These are phyloP conservation scores for Cercospora sp. DNA, from an alignment of 2,329 filamentous ascomycete genomes.

Conservation along the genomic window DNA sequence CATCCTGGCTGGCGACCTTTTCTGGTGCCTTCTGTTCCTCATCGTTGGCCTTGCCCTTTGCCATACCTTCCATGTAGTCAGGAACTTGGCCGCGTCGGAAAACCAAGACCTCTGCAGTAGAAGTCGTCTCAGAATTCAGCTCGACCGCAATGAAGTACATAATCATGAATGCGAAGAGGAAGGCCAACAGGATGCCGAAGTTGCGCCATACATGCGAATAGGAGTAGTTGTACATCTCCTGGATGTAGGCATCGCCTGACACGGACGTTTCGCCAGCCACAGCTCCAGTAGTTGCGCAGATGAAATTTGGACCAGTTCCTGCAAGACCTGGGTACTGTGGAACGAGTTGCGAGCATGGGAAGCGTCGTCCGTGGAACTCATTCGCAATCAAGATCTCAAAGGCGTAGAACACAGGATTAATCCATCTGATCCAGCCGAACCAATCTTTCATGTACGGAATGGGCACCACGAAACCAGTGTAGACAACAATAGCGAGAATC, in stretches of 20 bases:
- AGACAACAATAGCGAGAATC: constrained; percentile 61
- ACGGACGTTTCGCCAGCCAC: constrained; percentile 43
- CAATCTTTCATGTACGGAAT: constrained; percentile 52
- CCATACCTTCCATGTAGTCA: constrained; percentile 39
- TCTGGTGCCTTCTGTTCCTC: constrained; percentile 39
- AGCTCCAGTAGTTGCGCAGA: constrained; percentile 44
- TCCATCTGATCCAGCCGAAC: constrained; percentile 50
- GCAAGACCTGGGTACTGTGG: constrained; percentile 40
- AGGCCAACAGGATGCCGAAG: constrained; percentile 65
- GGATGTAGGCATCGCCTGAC: constrained; percentile 42
- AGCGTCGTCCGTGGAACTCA: constrained; percentile 47
- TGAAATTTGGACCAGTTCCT: constrained; percentile 33
- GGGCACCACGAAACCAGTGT: constrained; percentile 52
- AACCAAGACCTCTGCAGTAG: constrained; percentile 68
- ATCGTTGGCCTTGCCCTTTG: constrained; percentile 38
- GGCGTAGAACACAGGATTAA: constrained; percentile 64
- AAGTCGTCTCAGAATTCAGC: constrained; percentile 62
- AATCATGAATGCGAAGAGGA: constrained; percentile 63
- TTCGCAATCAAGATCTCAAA: constrained; percentile 62
- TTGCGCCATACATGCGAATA: constrained; percentile 55
- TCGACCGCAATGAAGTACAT: constrained; percentile 66
- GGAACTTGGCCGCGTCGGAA: constrained; percentile 53
- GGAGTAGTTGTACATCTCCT: constrained; percentile 41
- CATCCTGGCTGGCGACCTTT: constrained; percentile 29
- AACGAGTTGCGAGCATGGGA: constrained; percentile 41